Conservation (phyloP, 2,329 filamentous ascomycete genomes). For the Ophiostoma fasciatum region DNA sequence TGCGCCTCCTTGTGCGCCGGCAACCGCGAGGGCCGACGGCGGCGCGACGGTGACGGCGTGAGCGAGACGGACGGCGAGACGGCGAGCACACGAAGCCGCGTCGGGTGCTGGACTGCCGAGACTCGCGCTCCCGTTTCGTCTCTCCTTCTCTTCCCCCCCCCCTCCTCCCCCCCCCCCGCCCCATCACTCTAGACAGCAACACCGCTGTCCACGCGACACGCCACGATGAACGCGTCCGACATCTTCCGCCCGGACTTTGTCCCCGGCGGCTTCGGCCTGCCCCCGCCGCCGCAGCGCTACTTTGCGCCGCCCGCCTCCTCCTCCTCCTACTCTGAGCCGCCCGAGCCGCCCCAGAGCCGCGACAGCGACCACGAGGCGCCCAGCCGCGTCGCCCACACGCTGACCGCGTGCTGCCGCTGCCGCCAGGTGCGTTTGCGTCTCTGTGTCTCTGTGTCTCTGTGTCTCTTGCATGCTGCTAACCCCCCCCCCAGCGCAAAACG, state of each 20-base stretch:
- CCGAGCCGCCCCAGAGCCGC: not conserved
- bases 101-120: too few relatives aligned
- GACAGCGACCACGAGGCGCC: conserved; percentile 26
- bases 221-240: conserved; percentile 41
- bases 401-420: conserved; percentile 69
- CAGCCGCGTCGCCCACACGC: conserved; percentile 58
- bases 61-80: too few relatives aligned
- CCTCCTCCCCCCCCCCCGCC: too few relatives aligned
- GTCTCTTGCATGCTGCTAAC: not conserved
- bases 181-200: too few relatives aligned
- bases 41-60: too few relatives aligned
- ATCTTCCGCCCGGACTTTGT: conserved; percentile 45
- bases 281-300: conserved; percentile 16
- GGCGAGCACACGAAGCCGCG: too few relatives aligned
- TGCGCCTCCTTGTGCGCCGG: too few relatives aligned
- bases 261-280: conserved; percentile 26
- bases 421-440: conserved; percentile 46
- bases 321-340: too few relatives aligned
- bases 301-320: conserved; percentile 14
- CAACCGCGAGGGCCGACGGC: too few relatives aligned
- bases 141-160: too few relatives aligned
- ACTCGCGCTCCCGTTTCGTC: too few relatives aligned
- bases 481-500: conserved; percentile 70
- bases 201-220: too few relatives aligned
- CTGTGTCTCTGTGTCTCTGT: not conserved